These are phyloP conservation scores for Taphrina communis DNA, from an alignment of 1,139 yeast genomes.

Conservation along the genomic window DNA sequence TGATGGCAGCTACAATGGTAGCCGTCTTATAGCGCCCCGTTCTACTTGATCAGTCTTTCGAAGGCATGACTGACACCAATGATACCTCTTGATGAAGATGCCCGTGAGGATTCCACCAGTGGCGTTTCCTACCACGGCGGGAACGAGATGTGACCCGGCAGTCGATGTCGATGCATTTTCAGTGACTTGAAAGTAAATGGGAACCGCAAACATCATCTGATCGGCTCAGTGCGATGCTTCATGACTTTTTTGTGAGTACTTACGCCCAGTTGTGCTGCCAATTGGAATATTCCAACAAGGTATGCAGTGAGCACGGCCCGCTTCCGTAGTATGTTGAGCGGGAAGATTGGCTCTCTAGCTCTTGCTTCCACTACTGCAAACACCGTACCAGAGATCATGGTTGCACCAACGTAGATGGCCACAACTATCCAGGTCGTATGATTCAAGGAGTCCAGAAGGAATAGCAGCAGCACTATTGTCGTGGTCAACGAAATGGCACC, in stretches of 20 bases:
- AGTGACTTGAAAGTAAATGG: conserved; percentile 32
- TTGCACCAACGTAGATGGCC: neutral
- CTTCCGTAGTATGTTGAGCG: conserved; percentile 2
- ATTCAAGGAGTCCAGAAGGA: conserved; percentile 9
- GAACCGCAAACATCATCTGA: conserved; percentile 34
- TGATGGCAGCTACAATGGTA: conserved; percentile 10
- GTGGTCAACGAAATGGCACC: conserved; percentile 16
- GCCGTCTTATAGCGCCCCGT: conserved; percentile 31
- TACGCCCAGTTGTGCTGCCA: conserved; percentile 32
- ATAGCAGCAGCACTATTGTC: conserved; percentile 10
- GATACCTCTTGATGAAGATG: conserved; percentile 13
- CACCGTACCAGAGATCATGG: neutral
- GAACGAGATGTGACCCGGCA: conserved; percentile 36
- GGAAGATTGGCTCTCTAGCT: conserved; percentile 27
- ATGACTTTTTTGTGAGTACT: neutral
- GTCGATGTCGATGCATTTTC: conserved; percentile 20
- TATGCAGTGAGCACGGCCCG: conserved; percentile 19
- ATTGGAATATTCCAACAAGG: conserved; percentile 1
- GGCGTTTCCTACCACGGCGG: conserved; percentile 36
- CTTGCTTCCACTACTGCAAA: conserved; percentile 2
- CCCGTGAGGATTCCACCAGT: conserved; percentile 28
- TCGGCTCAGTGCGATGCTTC: neutral
- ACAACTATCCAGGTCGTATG: neutral
- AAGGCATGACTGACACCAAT: too few relatives aligned
- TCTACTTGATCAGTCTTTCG: conserved; percentile 5